Conservation (phyloP, 2,329 filamentous ascomycete genomes). For the Lachnellula occidentalis region DNA sequence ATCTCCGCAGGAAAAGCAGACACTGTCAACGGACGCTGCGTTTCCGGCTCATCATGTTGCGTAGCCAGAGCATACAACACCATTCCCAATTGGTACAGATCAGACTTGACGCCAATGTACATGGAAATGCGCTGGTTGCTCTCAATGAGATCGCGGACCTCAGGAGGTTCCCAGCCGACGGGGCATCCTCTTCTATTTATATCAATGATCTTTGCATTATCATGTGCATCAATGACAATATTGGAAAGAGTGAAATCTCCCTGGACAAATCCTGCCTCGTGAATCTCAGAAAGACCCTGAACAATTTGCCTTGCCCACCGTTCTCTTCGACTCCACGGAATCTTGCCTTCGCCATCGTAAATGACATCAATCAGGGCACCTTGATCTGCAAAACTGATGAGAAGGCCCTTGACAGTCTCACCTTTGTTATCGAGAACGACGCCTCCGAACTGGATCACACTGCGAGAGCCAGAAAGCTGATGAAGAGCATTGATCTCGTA, state of each 20-base stretch:
- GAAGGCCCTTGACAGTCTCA: conserved; percentile 73
- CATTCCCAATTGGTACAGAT: conserved; percentile 95
- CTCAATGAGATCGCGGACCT: conserved; percentile 78
- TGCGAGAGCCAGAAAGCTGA: conserved; percentile 63
- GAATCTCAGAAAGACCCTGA: conserved; percentile 81
- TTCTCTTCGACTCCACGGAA: conserved; percentile 67
- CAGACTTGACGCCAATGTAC: conserved; percentile 97
- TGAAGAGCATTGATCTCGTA: conserved; percentile 97
- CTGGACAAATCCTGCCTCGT: conserved; percentile 94
- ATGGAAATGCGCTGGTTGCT: conserved; percentile 88
- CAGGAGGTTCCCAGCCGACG: conserved; percentile 94
- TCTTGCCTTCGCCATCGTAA: conserved; percentile 64
- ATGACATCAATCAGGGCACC: conserved; percentile 88
- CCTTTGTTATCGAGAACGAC: conserved; percentile 76
- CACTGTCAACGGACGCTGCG: conserved; percentile 63
- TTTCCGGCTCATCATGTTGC: conserved; percentile 85
- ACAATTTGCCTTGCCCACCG: conserved; percentile 91
- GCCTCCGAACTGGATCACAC: conserved; percentile 82
- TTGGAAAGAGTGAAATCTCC: conserved; percentile 97
- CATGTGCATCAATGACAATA: conserved; percentile 80
- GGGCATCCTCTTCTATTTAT: conserved; percentile 97
- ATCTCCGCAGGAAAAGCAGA: conserved; percentile 52
- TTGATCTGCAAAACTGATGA: conserved; percentile 82
- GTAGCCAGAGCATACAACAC: conserved; percentile 84
- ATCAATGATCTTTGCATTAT: conserved; percentile 94